Base-by-base conservation (phyloP, 495 filamentous ascomycete genomes). In the Hypoxylon cercidicola region DNA sequence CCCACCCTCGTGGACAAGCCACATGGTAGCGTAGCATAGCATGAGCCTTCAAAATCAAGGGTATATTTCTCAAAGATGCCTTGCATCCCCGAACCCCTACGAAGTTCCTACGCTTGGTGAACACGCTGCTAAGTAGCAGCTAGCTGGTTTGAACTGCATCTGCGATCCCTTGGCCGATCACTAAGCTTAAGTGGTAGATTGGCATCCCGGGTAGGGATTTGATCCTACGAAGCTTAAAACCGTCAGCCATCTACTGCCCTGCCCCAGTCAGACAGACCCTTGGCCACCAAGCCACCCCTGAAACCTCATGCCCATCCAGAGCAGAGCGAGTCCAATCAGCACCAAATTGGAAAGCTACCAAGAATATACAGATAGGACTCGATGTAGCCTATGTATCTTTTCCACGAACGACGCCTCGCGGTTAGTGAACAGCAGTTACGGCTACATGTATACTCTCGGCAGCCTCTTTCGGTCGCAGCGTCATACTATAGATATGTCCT, bases 261-360 rank as follows among this genome's bases (percentile, higher is more conserved):
- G 21, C 35, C 44, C 54, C 16, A 39, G 59, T 58, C 25, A 28
- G 3, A 28, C 25, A 46, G 6, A 50, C 23, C 44, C 34, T 56
- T 49, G 54, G 65, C 63, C 65, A 63, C 59, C 59, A 63, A 63
- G 21, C 65, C 65, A n/a, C n/a, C 64, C 59, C 65, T 63, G 59
- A 60, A 63, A 63, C 65, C 59, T 60, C 48, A 63, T 54, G 55
- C 30, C 20, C 10, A 48, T 11, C 21, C 43, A 48, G 30, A n/a
- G n/a, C n/a, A n/a, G n/a, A n/a, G n/a, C n/a, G n/a, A n/a, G n/a
- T 30, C 60, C 55, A 60, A 56, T 60, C 60, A 55, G 50, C 46
- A 55, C 37, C 21, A 53, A 39, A 45, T 28, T 25, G 23, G 41
- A 40, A 45, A 15, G 3, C 18, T 19, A 20, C 23, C 43, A 32